Percentiles rank a stretch among this genome's conserved stretches.
Conservation (phyloP, 139 green algal genomes). For the Yamagishiella unicocca region DNA sequence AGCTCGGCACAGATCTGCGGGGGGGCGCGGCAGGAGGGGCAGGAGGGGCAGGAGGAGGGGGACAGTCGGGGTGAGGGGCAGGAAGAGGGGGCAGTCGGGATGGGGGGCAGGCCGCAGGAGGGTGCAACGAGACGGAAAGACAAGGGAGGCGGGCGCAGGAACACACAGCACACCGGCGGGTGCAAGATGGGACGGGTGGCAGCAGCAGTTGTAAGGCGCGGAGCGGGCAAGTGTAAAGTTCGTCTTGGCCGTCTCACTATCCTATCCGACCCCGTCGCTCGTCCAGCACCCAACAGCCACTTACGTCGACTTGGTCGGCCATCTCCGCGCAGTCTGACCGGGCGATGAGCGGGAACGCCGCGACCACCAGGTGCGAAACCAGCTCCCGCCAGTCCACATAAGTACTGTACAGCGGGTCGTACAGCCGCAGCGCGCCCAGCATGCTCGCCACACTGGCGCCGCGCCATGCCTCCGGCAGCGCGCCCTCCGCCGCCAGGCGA, state of each 20-base stretch:
- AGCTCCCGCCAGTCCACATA: conserved; percentile 77
- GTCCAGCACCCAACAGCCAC: not conserved
- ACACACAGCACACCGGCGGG: no score
- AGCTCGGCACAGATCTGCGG: conserved; percentile 51
- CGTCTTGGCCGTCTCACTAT: no score
- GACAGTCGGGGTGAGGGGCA: not conserved
- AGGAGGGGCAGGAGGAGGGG: no score
- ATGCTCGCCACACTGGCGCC: conserved; percentile 30
- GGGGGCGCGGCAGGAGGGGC: not conserved
- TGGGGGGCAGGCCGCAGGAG: not conserved
- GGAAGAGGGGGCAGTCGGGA: no score
- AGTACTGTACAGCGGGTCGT: conserved; percentile 62
- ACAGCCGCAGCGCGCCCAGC: conserved; percentile 52
- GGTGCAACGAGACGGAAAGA: not conserved
- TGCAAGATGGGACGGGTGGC: no score
- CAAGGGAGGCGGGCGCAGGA: no score
- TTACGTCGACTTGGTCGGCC: conserved; percentile 56
- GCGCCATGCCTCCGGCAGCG: conserved; percentile 55
- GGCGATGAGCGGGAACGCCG: conserved; percentile 60
- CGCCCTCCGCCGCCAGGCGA: conserved; percentile 22
- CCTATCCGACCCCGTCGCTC: no score
- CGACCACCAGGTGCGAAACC: conserved; percentile 56
- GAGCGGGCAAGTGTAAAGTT: no score
- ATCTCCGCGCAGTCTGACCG: conserved; percentile 56
- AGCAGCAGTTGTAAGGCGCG: no score